phyloP scores from a whole-genome alignment of 108 stramenopile species.

The Aurantiochytrium sp. region DNA sequence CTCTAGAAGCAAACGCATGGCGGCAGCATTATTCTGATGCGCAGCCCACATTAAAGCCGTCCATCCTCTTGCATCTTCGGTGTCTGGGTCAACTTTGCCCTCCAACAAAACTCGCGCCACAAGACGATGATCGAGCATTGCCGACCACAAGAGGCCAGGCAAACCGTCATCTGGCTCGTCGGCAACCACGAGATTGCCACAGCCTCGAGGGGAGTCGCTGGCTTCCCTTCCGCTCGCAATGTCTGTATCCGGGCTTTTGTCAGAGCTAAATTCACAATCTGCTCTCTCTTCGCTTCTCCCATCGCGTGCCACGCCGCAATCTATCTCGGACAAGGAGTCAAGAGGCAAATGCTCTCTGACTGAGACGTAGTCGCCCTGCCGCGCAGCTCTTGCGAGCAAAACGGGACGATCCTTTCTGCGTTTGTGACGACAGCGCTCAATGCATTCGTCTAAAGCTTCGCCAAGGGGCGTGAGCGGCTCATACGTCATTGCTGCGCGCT shows the following conservation, averaged over 20 bases:
- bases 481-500: neutral
- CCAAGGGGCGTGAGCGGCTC: constrained; percentile 13
- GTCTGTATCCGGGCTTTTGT: no score
- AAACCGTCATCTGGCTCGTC: neutral
- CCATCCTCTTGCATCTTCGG: neutral
- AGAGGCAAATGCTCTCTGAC: neutral
- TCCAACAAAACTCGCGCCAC: neutral
- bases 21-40: neutral
- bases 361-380: neutral
- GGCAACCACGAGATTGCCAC: no score
- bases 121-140: neutral
- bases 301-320: neutral
- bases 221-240: no score
- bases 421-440: neutral
- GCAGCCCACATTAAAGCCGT: neutral
- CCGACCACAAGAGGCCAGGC: neutral
- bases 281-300: neutral
- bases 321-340: no score
- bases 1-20: neutral
- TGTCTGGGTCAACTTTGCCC: neutral
- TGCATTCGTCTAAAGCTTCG: neutral
- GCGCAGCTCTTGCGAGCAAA: neutral
- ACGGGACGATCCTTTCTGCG: neutral
- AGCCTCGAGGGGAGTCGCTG: no score
- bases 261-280: neutral